Evolutionary conservation across 257 asterid genomes (phyloP).

Genomic region (Solanum chmielewskii): DNA sequence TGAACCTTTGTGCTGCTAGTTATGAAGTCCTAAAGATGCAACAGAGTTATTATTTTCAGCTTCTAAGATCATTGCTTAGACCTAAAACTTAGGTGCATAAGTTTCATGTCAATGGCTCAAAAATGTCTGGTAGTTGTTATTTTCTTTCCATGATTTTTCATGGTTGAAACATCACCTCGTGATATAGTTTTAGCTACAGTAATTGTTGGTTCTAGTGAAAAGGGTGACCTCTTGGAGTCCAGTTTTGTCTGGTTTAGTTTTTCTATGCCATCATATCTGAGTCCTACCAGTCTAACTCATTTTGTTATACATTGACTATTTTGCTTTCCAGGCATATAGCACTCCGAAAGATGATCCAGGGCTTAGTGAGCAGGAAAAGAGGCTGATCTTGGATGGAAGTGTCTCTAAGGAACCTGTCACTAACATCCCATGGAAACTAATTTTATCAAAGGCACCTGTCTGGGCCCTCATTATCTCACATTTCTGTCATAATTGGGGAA

Average conservation of each 20-base stretch:
- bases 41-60: neutral
- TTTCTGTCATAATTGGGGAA: slow-evolving; percentile 99
- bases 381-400: slow-evolving; percentile 53
- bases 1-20: neutral
- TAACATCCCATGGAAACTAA: slow-evolving; percentile 81
- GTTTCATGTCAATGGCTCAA: neutral
- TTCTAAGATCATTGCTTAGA: neutral
- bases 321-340: slow-evolving; percentile 65
- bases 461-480: slow-evolving; percentile 99
- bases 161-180: neutral
- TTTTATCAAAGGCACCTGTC: slow-evolving; percentile 82
- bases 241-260: neutral
- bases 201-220: neutral
- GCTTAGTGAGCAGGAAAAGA: slow-evolving; percentile 54
- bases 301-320: neutral
- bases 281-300: neutral
- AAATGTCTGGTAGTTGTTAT: neutral
- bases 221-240: neutral
- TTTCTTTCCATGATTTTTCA: neutral
- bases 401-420: slow-evolving; percentile 61
- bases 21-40: neutral
- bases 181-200: neutral
- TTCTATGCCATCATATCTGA: neutral
- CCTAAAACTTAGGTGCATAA: neutral
- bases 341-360: slow-evolving; percentile 76